Percentiles rank a stretch among this genome's conserved stretches.
These are phyloP conservation scores for Fusarium miscanthi DNA, from an alignment of 2,329 filamentous ascomycete species.

Conservation along the genomic window DNA sequence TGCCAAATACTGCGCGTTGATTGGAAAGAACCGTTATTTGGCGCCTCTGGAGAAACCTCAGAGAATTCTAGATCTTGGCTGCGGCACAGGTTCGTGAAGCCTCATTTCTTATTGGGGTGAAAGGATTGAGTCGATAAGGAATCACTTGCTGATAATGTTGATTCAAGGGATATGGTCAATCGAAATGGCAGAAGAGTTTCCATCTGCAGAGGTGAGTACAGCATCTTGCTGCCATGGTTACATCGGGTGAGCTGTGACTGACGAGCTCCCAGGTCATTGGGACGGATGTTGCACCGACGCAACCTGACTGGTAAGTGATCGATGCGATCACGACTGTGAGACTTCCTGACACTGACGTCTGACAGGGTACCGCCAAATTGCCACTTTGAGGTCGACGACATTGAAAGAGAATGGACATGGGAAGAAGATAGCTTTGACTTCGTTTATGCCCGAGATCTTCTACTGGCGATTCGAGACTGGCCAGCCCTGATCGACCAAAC, in stretches of 20 bases:
- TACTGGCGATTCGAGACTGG: constrained; percentile 47
- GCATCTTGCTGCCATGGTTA: background rate
- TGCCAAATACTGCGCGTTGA: constrained; percentile 48
- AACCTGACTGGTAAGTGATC: constrained; percentile 31
- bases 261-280: constrained; percentile 31
- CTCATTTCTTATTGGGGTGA: fast-evolving
- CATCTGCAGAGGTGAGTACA: constrained; percentile 29
- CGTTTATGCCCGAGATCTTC: constrained; percentile 48
- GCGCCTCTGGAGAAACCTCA: constrained; percentile 41
- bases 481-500: constrained; percentile 49
- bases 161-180: constrained; percentile 47
- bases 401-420: constrained; percentile 52
- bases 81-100: constrained; percentile 43
- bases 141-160: background rate
- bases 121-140: no score
- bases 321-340: background rate
- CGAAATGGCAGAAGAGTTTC: constrained; percentile 52
- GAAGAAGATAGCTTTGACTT: constrained; percentile 52
- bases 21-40: constrained; percentile 43
- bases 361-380: constrained; percentile 53
- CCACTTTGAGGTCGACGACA: constrained; percentile 52
- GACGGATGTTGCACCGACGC: constrained; percentile 37
- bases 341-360: background rate
- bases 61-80: constrained; percentile 48
- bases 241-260: background rate